A percentile compares a stretch with the other conserved stretches of the same genome.
phyloP scores from a whole-genome alignment of 768 basidiomycete genomes.

The Boletus barrowsii region DNA sequence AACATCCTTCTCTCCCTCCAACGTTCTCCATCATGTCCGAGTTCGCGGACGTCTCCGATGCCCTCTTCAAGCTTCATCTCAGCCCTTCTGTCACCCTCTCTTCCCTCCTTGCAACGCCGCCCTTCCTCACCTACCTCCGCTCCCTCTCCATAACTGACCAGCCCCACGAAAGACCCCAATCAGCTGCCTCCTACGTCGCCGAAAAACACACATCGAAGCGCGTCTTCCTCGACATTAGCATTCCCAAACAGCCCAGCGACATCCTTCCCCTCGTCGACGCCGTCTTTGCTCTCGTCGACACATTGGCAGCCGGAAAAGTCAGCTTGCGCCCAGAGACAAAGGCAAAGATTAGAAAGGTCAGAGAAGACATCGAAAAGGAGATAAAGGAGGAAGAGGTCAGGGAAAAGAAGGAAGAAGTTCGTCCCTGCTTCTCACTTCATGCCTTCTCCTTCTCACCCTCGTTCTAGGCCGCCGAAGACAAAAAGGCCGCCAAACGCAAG shows the following conservation, averaged over 20 bases:
- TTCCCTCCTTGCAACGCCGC: constrained; percentile 60
- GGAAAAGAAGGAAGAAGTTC: constrained; percentile 70
- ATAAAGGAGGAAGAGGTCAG: constrained; percentile 64
- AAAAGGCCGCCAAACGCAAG: constrained; percentile 67
- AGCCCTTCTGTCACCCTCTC: constrained; percentile 46
- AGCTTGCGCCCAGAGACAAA: constrained; percentile 79
- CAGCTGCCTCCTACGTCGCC: constrained; percentile 46
- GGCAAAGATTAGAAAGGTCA: constrained; percentile 66
- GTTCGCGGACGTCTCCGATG: constrained; percentile 82
- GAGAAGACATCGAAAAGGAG: constrained; percentile 68
- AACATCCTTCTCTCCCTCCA: constrained; percentile 57
- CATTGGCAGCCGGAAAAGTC: constrained; percentile 45
- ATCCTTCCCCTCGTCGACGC: constrained; percentile 58
- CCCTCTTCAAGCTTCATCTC: constrained; percentile 53
- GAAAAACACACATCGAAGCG: constrained; percentile 55
- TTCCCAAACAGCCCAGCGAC: constrained; percentile 48
- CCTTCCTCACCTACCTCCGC: constrained; percentile 73
- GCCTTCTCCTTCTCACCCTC: background rate
- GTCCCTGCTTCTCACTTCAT: constrained; percentile 7
- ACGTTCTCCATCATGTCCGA: constrained; percentile 80
- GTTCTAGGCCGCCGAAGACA: constrained; percentile 56
- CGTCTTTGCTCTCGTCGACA: constrained; percentile 74
- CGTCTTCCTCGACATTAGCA: constrained; percentile 62
- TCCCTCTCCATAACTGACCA: constrained; percentile 90
- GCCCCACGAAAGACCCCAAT: constrained; percentile 64